These are phyloP conservation scores for Penicillium sp. DNA, from an alignment of 2,329 filamentous ascomycete species.

Conservation along the genomic window DNA sequence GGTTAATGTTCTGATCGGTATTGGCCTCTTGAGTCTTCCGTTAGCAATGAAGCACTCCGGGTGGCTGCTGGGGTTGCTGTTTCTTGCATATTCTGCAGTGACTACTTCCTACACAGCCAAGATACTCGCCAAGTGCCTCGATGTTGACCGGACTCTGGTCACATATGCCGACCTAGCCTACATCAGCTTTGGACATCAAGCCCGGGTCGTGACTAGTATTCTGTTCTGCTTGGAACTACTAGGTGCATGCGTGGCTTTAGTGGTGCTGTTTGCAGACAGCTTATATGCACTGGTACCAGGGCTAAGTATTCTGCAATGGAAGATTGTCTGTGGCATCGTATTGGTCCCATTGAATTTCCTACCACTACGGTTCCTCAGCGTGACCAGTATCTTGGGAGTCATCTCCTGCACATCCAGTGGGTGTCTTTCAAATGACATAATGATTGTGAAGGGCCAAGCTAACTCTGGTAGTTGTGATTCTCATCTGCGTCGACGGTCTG, in stretches of 20 bases:
- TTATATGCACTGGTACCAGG: constrained; percentile 74
- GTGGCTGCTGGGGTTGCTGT: constrained; percentile 76
- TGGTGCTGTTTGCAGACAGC: constrained; percentile 92
- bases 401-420: constrained; percentile 81
- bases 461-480: constrained; percentile 64
- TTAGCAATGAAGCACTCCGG: constrained; percentile 83
- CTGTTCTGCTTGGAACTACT: constrained; percentile 85
- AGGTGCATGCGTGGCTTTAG: constrained; percentile 81
- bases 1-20: constrained; percentile 86
- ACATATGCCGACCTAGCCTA: constrained; percentile 94
- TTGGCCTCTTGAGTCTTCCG: constrained; percentile 84
- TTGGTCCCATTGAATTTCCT: constrained; percentile 80
- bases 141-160: constrained; percentile 78
- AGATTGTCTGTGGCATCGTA: constrained; percentile 74
- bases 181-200: constrained; percentile 79
- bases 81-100: constrained; percentile 69
- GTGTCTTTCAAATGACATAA: constrained; percentile 42
- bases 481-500: constrained; percentile 81
- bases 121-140: constrained; percentile 81
- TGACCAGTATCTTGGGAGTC: constrained; percentile 91
- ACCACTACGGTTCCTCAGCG: constrained; percentile 77
- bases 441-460: not conserved
- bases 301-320: constrained; percentile 70
- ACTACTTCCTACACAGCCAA: constrained; percentile 84
- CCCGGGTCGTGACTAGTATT: constrained; percentile 75